Evolutionary conservation across 805 yeast species (phyloP).

Genomic region (Barnettozyma siamensis): DNA sequence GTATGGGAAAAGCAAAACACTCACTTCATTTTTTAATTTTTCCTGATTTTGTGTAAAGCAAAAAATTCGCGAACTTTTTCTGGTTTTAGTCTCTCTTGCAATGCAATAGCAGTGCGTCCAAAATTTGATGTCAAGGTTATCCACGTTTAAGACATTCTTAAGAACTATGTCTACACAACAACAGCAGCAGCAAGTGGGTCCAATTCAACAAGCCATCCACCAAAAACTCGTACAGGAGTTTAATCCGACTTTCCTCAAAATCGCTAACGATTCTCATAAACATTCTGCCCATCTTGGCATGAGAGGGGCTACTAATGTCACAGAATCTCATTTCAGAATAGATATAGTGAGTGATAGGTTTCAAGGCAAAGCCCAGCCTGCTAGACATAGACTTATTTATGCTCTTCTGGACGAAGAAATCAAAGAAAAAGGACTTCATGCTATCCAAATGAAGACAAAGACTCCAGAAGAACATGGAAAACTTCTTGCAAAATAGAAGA

Average conservation of each 20-base stretch:
- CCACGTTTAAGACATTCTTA: constrained; percentile 3
- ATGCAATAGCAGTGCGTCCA: neutral
- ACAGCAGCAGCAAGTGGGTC: constrained; percentile 17
- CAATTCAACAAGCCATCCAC: constrained; percentile 19
- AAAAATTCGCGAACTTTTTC: neutral
- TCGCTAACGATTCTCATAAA: constrained; percentile 78
- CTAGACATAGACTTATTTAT: constrained; percentile 76
- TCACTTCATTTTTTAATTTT: neutral
- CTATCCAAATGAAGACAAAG: constrained; percentile 78
- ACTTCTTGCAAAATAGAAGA: neutral
- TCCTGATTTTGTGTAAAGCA: too few relatives aligned
- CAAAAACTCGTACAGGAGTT: constrained; percentile 18
- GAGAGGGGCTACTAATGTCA: constrained; percentile 60
- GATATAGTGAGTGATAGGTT: constrained; percentile 68
- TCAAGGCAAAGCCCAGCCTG: constrained; percentile 56
- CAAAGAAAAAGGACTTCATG: constrained; percentile 70
- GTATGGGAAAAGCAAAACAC: neutral
- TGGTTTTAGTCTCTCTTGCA: neutral
- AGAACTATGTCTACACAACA: constrained; percentile 22
- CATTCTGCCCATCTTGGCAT: constrained; percentile 86
- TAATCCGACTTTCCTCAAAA: constrained; percentile 41
- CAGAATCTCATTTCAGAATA: constrained; percentile 80
- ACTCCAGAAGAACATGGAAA: constrained; percentile 50
- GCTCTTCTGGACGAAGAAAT: constrained; percentile 66
- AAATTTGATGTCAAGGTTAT: neutral